Evolutionary conservation across 352 stramenopile species (phyloP), one percentile per base, ranked within the genome.

Genomic region (Pythium sukuiense): DNA sequence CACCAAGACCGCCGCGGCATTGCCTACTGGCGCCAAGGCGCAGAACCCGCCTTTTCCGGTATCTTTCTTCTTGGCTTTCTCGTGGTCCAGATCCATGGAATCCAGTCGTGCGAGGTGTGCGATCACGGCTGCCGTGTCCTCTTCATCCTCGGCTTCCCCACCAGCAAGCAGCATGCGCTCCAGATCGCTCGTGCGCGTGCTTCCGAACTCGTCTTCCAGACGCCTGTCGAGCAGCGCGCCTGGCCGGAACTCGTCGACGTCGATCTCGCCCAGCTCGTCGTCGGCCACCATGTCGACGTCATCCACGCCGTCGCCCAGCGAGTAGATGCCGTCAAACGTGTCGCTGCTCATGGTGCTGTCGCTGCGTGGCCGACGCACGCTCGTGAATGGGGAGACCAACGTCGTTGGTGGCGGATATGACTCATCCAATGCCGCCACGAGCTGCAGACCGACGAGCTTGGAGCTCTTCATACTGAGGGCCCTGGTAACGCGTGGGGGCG

Each of bases 191-290:
- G 64, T 32, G 74, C 74, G 52, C 77, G 14, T 35, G 48, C 50
- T 57, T 14, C 70, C 71, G 58, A 78, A 90, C 45, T 77, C 76
- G 32, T 87, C 78, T n/a, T 79, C 76, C 32, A 88, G 59, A 29
- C 72, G 73, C 2, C 61, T 46, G 49, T 87, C 80, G 2, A 89
- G 61, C 77, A 91, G 80, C 45, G 82, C 81, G 61, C 80, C 88
- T 3, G 85, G 85, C 0, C 83, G 76, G 62, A 89, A 90, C 27
- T 79, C 74, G 63, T 88, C 65, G 52, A 90, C 80, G 53, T 50
- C 56, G n/a, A 85, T 71, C 77, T 88, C 80, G 56, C 88, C 77
- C 46, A 87, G 63, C 56, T 84, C 76, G 54, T 79, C 61, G 45
- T 79, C 61, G 32, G 24, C 27, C 27, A 82, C 63, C 54, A 90